Evolutionary conservation across 1,139 yeast species (phyloP), one percentile per base, ranked within the genome.

Genomic region (Zygotorulaspora mrakii): DNA sequence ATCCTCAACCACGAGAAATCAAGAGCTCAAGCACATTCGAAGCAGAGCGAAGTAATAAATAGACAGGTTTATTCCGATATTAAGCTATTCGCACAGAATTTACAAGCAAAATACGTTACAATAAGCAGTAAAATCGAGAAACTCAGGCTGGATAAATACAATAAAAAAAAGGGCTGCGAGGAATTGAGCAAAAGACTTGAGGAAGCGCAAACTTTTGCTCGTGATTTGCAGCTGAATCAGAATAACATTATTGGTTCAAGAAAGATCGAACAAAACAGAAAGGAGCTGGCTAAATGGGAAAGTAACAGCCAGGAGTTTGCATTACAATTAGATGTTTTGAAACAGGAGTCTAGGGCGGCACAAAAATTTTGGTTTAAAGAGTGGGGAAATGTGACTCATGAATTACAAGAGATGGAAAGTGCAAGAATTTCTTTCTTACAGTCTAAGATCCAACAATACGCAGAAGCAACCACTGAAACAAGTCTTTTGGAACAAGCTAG

Each of bases 61-160:
- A 48, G 57, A 27, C 54, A 54, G 33, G 37, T 55, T 4, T 50
- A 47, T 36, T 45, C 47, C 11, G 56, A 61, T 37, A 40, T 49
- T 13, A 52, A 48, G 39, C 40, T 49, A 6, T 53, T 55, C 27
- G 30, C 50, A n/a, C 48, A 50, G 33, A 52, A 58, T 25, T 33
- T 53, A 27, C 54, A 52, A 31, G 62, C 64, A 8, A 52, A 57
- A 10, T 79, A 81, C 54, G 77, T 79, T 45, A 82, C 83, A 43
- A 69, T 94, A n/a, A 73, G 89, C 27, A 79, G 89, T 70, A 95
- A 95, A 16, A 77, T 78, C 46, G 96, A 88, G 56, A 74, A 49
- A 26, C 35, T 60, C 29, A 47, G 61, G 34, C 33, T 47, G 23
- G 62, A 58, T 39, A 60, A 60, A 33, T 50, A 45, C 21, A 55